A percentile compares a stretch with the other conserved stretches of the same genome.
phyloP scores from a whole-genome alignment of 139 green algal species.

The Tetraselmis chui region DNA sequence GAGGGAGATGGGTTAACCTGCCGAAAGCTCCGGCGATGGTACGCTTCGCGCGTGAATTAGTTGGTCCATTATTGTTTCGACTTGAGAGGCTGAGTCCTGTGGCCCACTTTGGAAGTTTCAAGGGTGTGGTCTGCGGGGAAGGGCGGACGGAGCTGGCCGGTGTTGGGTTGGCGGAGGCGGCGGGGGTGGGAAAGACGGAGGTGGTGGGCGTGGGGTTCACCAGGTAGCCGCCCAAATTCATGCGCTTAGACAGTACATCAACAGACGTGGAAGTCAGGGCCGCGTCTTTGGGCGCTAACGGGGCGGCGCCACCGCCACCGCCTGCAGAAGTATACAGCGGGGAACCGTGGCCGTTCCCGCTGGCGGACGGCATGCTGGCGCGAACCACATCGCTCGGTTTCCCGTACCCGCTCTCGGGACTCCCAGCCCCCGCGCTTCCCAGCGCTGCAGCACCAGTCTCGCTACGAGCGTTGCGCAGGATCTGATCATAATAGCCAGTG shows the following conservation, averaged over 20 bases:
- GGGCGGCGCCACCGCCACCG: too few relatives aligned
- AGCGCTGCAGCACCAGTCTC: too few relatives aligned
- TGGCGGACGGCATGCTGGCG: neutral
- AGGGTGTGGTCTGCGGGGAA: neutral
- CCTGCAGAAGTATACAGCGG: too few relatives aligned
- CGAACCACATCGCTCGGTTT: neutral
- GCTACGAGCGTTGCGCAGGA: neutral
- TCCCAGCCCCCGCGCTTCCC: too few relatives aligned
- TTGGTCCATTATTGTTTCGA: neutral
- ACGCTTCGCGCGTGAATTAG: too few relatives aligned
- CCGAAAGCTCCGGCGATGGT: too few relatives aligned
- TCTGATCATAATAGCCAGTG: neutral
- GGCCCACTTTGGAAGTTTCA: neutral
- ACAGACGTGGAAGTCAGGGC: neutral
- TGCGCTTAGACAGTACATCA: neutral
- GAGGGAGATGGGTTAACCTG: too few relatives aligned
- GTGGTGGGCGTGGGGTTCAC: neutral
- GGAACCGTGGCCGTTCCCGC: neutral
- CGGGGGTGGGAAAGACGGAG: neutral
- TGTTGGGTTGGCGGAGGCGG: neutral
- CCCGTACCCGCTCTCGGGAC: neutral
- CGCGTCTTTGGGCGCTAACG: neutral
- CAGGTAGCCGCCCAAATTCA: neutral
- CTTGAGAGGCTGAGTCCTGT: neutral
- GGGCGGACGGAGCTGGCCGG: neutral